Conservation (phyloP, 78 protist genomes). For the Dictyostelium brefeldianum region DNA sequence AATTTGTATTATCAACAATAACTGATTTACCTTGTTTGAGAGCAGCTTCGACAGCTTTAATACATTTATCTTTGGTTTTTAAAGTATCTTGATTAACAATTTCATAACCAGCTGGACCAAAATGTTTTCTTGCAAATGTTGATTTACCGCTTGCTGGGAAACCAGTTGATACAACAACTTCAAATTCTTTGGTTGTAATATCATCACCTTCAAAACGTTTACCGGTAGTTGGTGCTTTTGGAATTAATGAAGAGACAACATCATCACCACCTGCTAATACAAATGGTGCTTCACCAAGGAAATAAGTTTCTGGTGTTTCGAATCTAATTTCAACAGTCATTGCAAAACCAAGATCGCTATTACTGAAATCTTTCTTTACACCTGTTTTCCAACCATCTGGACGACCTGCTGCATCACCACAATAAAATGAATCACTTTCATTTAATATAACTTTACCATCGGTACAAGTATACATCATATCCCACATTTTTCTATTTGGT, state of each 20-base stretch:
- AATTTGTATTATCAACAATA: constrained; percentile 90
- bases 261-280: constrained; percentile 19
- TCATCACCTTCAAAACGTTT: not conserved
- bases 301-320: constrained; percentile 88
- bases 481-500: constrained; percentile 39
- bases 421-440: constrained; percentile 6
- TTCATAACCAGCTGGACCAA: constrained; percentile 71
- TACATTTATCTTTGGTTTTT: constrained; percentile 44
- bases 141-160: constrained; percentile 89
- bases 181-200: constrained; percentile 36
- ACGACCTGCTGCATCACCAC: constrained; percentile 60
- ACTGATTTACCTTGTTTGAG: constrained; percentile 56
- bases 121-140: constrained; percentile 72
- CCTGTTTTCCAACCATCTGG: constrained; percentile 44
- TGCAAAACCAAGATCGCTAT: constrained; percentile 76
- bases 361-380: not conserved
- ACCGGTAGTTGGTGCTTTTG: constrained; percentile 15
- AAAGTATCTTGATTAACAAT: constrained; percentile 86
- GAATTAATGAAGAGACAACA: not conserved
- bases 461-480: not conserved
- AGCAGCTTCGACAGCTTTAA: constrained; percentile 50
- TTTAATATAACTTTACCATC: constrained; percentile 2
- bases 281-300: constrained; percentile 53
- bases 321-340: constrained; percentile 75
- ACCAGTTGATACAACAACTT: constrained; percentile 87